These are phyloP conservation scores for Rostrohypoxylon terebratum DNA, from an alignment of 495 filamentous ascomycete genomes.

Conservation along the genomic window DNA sequence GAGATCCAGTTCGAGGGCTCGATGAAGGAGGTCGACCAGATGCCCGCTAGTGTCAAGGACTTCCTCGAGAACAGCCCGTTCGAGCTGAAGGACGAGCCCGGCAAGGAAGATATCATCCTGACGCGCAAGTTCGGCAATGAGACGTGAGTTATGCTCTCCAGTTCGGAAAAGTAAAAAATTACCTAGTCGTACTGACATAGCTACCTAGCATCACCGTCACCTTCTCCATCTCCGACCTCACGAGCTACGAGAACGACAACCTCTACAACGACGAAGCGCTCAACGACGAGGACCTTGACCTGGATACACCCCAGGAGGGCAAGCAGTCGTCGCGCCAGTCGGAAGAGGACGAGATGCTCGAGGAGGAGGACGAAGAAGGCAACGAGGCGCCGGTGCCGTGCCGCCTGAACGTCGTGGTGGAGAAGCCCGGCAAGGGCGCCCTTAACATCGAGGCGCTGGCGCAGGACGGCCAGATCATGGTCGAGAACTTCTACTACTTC, in stretches of 20 bases:
- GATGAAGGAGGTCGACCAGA: constrained; percentile 67
- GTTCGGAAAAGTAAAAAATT: constrained; percentile 21
- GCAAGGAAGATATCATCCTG: constrained; percentile 87
- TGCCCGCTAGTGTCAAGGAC: constrained; percentile 73
- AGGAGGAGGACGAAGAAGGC: constrained; percentile 57
- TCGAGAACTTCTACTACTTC: constrained; percentile 94
- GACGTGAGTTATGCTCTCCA: constrained; percentile 68
- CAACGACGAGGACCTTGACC: constrained; percentile 45
- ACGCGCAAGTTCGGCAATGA: constrained; percentile 87
- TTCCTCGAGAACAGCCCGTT: constrained; percentile 78
- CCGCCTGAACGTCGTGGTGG: constrained; percentile 85
- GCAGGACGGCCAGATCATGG: constrained; percentile 86
- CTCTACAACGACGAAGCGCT: background rate
- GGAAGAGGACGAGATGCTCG: constrained; percentile 60
- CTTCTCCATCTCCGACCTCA: constrained; percentile 94
- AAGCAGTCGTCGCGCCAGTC: constrained; percentile 52
- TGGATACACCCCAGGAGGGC: constrained; percentile 55
- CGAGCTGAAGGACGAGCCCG: constrained; percentile 79
- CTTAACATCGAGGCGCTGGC: constrained; percentile 87
- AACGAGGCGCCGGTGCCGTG: constrained; percentile 77
- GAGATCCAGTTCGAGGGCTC: constrained; percentile 76
- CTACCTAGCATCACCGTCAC: constrained; percentile 81
- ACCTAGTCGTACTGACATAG: constrained; percentile 21
- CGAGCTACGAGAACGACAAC: constrained; percentile 61
- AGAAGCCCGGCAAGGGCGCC: constrained; percentile 83